Base-by-base conservation (phyloP, 495 filamentous ascomycete genomes). In the Hypomontagnella monticulosa region DNA sequence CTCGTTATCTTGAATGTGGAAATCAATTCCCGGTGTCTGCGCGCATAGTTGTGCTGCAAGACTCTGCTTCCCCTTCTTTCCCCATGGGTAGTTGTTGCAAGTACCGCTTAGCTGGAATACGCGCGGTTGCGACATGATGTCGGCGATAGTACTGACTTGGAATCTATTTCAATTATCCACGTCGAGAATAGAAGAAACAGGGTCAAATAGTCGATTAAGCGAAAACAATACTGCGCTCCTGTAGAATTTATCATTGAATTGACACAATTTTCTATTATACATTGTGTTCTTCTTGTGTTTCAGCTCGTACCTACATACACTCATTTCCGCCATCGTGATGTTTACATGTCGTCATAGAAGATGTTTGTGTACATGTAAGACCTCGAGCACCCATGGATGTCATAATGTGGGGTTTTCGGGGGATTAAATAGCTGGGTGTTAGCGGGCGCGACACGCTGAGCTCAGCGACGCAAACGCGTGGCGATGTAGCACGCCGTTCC, bases 41-140 rank as follows among this genome's bases (percentile, higher is more conserved):
- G 84, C 83, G 67, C 87, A 89, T 69, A 87, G 86, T 55, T 82
- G 85, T 7, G 88, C 85, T 61, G 92, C 85, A 14, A 90, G 78
- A 10, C 92, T 96, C 32, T 90, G 75, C 12, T 84, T 80, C 59
- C 93, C 91, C 54, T 89, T 81, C 75, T 91, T 93, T 14, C 86
- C 87, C 82, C 87, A 89, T 2, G 84, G 77, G 63, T 87, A 88
- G 47, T 80, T 75, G 71, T 86, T 87, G 73, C 82, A 83, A 46
- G 67, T 72, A 60, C 83, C 83, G 49, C 76, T 76, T 30, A 88
- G 72, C 63, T 84, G 82, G 67, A 87, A 77, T 4, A 86, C 71
- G 38, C 66, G 71, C 9, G 53, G 58, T 4, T 57, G 49, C 36
- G 70, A 37, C 70, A 72, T 72, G 50, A 55, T 38, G 30, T 11